A percentile compares a stretch with the other conserved stretches of the same genome.
These are phyloP conservation scores for Cantharellus anzutake DNA, from an alignment of 768 basidiomycete genomes.

Conservation along the genomic window DNA sequence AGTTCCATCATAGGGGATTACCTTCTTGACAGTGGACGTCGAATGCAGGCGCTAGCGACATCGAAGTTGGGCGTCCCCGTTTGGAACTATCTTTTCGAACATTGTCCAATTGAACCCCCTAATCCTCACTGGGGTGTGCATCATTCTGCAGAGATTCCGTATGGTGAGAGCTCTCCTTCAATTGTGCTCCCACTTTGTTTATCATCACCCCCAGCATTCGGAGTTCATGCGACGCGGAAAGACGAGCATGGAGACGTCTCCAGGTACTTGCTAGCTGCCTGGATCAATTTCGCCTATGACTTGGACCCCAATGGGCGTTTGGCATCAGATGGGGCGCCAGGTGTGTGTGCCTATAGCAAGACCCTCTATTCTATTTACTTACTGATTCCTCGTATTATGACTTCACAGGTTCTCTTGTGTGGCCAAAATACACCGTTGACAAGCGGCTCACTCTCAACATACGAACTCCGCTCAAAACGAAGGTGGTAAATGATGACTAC, in stretches of 20 bases:
- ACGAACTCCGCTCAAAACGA: neutral
- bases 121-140: neutral
- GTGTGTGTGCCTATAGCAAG: too few species aligned
- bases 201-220: neutral
- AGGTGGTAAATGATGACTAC: neutral
- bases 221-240: neutral
- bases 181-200: neutral
- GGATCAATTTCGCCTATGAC: neutral
- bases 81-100: neutral
- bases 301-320: neutral
- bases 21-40: neutral
- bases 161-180: neutral
- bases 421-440: too few species aligned
- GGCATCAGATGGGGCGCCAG: too few species aligned
- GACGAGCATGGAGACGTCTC: neutral
- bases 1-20: neutral
- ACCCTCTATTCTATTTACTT: too few species aligned
- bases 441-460: too few species aligned
- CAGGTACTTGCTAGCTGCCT: neutral
- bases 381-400: too few species aligned
- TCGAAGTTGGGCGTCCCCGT: neutral
- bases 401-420: too few species aligned
- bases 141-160: neutral
- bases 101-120: neutral
- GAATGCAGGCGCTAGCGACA: neutral